Conservation (phyloP, 805 yeast species). For the Diddensiella transvaalensis region DNA sequence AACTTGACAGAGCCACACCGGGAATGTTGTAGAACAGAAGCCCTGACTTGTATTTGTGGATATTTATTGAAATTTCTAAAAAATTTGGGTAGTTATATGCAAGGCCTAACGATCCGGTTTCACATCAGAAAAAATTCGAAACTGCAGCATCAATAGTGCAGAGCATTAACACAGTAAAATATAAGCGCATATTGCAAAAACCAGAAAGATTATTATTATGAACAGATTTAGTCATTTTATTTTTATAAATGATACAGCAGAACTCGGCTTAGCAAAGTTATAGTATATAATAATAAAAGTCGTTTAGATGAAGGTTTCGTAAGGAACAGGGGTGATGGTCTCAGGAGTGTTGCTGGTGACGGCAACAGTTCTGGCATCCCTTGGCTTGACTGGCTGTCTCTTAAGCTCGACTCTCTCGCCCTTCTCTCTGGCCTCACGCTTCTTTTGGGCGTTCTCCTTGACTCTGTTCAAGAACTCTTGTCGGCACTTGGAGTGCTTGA, state of each 20-base stretch:
- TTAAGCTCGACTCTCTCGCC: conserved; percentile 89
- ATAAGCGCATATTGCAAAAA: too few species aligned
- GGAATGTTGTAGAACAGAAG: too few species aligned
- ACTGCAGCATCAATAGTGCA: too few species aligned
- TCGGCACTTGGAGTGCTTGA: conserved; percentile 99
- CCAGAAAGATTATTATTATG: background rate
- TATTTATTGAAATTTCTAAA: too few species aligned
- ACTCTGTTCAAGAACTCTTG: conserved; percentile 98
- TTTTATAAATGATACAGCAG: conserved; percentile 1
- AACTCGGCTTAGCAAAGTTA: too few species aligned
- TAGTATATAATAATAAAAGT: background rate
- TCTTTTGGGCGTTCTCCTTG: conserved; percentile 91
- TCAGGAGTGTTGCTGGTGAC: conserved; percentile 85
- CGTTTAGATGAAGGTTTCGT: conserved; percentile 96
- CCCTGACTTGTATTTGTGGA: too few species aligned
- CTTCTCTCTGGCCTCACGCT: conserved; percentile 89
- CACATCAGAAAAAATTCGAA: too few species aligned
- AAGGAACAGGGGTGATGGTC: conserved; percentile 98
- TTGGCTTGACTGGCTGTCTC: conserved; percentile 99
- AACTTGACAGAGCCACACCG: too few species aligned
- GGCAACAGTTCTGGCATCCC: conserved; percentile 82
- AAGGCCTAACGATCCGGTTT: too few species aligned
- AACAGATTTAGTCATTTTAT: background rate
- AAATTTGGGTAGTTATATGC: too few species aligned
- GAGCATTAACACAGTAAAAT: too few species aligned